Evolutionary conservation across 257 asterid species (phyloP), one percentile per base, ranked within the genome.

Genomic region (Avicennia marina): DNA sequence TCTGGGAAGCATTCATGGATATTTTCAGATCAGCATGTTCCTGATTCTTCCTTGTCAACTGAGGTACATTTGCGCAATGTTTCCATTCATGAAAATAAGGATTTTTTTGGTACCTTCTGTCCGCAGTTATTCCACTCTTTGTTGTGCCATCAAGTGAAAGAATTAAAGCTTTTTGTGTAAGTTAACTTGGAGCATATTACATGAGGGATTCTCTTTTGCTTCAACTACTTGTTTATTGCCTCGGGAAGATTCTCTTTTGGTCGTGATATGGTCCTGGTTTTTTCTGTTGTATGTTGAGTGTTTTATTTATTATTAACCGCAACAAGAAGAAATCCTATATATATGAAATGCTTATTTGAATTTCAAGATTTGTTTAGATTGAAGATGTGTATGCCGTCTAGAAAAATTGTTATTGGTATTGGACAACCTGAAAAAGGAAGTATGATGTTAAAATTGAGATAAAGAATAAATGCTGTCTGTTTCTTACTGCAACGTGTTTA

Each of bases 1-100:
- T 80, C 94, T 39, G 98, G 96, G 72, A 85, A 83, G 85, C 90
- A 88, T 76, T 72, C 78, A 56, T 91, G 98, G 98, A 62, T 84
- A 72, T 78, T 66, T 65, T 75, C 80, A 21, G 95, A 85, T 67
- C 76, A 77, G 67, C 63, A 63, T 66, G 69, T 56, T 53, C 22
- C 72, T 60, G 77, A 81, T 67, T 70, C 82, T 42, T 62, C 72
- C 62, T 57, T n/a, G n/a, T n/a, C 73, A 21, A 69, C 79, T 26
- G 91, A 87, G 89, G 98, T 87, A 64, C 20, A 53, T 34, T 45
- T 20, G n/a, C 42, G 46, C 17, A 18, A n/a, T n/a, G n/a, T 13
- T 26, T 11, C n/a, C n/a, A n/a, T n/a, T n/a, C n/a, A n/a, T n/a
- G n/a, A n/a, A n/a, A n/a, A n/a, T n/a, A n/a, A n/a, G n/a, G n/a